Evolutionary conservation across 2,329 filamentous ascomycete genomes (phyloP).

Genomic region (Allantophomopsis cytisporea): DNA sequence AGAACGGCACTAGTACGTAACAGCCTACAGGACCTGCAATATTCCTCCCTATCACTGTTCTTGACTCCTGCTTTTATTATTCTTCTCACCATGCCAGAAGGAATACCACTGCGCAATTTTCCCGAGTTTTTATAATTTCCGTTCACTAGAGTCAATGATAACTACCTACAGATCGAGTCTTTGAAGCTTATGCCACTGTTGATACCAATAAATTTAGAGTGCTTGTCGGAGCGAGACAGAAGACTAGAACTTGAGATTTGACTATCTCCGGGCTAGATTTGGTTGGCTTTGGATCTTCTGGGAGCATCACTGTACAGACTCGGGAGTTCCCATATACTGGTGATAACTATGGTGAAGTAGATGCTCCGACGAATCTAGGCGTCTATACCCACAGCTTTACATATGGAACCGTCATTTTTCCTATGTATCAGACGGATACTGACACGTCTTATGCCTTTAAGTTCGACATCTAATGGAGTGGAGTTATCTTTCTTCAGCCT

Average conservation of each 20-base stretch:
- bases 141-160: no score
- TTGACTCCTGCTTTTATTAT: no score
- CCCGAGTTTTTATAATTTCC: no score
- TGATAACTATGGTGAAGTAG: conserved; percentile 8
- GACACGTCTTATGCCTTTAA: conserved; percentile 4
- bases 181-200: conserved; percentile 25
- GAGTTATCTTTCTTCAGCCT: no score
- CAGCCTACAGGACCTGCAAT: no score
- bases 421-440: conserved; percentile 2
- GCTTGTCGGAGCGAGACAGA: conserved; percentile 19
- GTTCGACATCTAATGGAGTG: conserved; percentile 3
- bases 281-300: conserved; percentile 19
- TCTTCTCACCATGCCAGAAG: no score
- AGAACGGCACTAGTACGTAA: no score
- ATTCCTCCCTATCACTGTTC: no score
- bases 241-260: conserved; percentile 20
- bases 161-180: conserved; percentile 18
- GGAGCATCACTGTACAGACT: conserved; percentile 19
- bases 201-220: conserved; percentile 18
- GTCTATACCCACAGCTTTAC: conserved; percentile 1
- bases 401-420: conserved; percentile 2
- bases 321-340: conserved; percentile 1
- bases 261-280: conserved; percentile 17
- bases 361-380: conserved; percentile 6
- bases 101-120: no score